Evolutionary conservation across 2,329 filamentous ascomycete genomes (phyloP).

Genomic region (Lachnellula occidentalis): DNA sequence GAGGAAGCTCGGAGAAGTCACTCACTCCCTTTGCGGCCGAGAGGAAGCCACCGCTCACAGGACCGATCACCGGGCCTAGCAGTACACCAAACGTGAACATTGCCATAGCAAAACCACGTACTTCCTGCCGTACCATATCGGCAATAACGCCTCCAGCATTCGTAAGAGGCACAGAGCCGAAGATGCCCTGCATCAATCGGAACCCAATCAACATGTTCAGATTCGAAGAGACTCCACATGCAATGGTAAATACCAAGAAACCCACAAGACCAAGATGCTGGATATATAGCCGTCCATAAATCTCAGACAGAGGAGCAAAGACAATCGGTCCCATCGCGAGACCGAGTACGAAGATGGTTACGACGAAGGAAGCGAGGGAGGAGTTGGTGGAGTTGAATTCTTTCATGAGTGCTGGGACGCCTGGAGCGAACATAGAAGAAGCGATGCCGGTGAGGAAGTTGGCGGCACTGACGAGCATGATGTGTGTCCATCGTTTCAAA

Average conservation of each 20-base stretch:
- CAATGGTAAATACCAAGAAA: neutral
- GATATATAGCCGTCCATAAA: slow-evolving; percentile 48
- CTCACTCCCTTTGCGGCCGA: slow-evolving; percentile 14
- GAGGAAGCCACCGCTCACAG: slow-evolving; percentile 45
- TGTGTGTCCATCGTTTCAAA: slow-evolving; percentile 5
- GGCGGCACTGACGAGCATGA: slow-evolving; percentile 4
- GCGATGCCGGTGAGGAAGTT: slow-evolving; percentile 22
- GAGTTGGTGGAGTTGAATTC: slow-evolving; percentile 15
- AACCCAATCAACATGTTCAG: slow-evolving; percentile 48
- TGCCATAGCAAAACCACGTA: slow-evolving; percentile 53
- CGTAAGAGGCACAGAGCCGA: slow-evolving; percentile 50
- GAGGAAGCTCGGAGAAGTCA: too few relatives aligned
- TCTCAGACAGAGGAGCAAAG: slow-evolving; percentile 54
- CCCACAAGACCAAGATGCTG: neutral
- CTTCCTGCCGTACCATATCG: slow-evolving; percentile 54
- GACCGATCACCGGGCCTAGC: slow-evolving; percentile 34
- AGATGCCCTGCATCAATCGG: slow-evolving; percentile 55
- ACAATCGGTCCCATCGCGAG: slow-evolving; percentile 53
- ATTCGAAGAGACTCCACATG: slow-evolving; percentile 34
- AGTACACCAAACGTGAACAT: slow-evolving; percentile 39
- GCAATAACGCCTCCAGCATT: slow-evolving; percentile 57
- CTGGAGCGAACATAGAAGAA: slow-evolving; percentile 41
- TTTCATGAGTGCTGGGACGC: slow-evolving; percentile 24
- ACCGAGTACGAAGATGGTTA: slow-evolving; percentile 51
- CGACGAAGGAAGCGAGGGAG: slow-evolving; percentile 13